These are phyloP conservation scores for Dioscorea cayenensis DNA, from an alignment of 116 monocot species.

Conservation along the genomic window DNA sequence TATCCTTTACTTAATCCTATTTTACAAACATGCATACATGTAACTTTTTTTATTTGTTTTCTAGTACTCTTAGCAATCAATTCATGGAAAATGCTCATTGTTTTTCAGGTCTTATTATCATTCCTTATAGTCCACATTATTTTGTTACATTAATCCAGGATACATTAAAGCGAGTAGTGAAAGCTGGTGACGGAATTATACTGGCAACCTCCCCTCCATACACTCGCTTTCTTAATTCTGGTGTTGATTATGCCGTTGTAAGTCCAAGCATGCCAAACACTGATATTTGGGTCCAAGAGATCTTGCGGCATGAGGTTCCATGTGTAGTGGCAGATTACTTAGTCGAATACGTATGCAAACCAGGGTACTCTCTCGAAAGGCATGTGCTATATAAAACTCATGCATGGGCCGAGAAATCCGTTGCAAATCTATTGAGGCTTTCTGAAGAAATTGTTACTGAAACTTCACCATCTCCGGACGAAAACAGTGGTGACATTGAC, in stretches of 20 bases:
- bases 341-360: slow-evolving; percentile 90
- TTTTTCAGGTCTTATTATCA: no score
- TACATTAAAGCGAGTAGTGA: slow-evolving; percentile 80
- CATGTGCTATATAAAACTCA: slow-evolving; percentile 71
- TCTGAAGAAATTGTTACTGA: slow-evolving; percentile 31
- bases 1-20: background rate
- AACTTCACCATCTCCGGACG: background rate
- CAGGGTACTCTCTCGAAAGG: slow-evolving; percentile 52
- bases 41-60: no score
- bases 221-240: slow-evolving; percentile 56
- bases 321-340: slow-evolving; percentile 83
- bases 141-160: slow-evolving; percentile 32
- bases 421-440: slow-evolving; percentile 25
- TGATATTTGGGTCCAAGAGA: slow-evolving; percentile 80
- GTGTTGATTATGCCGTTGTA: slow-evolving; percentile 66
- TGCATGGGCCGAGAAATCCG: slow-evolving; percentile 58
- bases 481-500: background rate
- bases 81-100: no score
- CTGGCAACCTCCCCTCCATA: slow-evolving; percentile 95
- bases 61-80: no score
- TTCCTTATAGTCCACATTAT: background rate
- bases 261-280: slow-evolving; percentile 46
- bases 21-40: background rate
- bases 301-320: slow-evolving; percentile 68
- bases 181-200: slow-evolving; percentile 84